Base-by-base conservation (phyloP, 106 monocot species). In the Narthecium ossifragum region DNA sequence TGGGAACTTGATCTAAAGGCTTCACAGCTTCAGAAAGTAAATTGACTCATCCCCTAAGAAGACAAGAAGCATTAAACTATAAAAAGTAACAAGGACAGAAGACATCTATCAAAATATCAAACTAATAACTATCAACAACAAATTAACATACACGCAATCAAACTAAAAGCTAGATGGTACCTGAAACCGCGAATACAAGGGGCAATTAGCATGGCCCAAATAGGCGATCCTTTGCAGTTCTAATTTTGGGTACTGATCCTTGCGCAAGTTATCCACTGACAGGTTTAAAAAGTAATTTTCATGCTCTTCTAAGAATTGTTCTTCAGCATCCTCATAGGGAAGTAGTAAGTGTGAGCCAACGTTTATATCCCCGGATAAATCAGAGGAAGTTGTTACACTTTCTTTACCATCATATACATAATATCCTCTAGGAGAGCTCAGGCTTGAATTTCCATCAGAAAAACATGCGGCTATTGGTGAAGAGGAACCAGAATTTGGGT, bases 291-390 rank as follows among this genome's bases (percentile, higher is more conserved):
- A 72, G 21, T 72, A 72, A 28, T 58, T 26, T 51, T 72, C 72
- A 58, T 72, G 5, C 27, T 72, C 72, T 57, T 72, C 64, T 13
- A 72, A 58, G 50, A 72, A 72, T 15, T 62, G 56, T 51, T 72
- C 72, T 72, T 72, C 72, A 51, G 72, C 72, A 14, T 72, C 72
- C 13, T 72, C 72, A 27, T 57, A 72, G 7, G 72, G 51, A 59
- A 51, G 55, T 40, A 64, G 51, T 26, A 46, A 25, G 12, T 49
- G 28, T 12, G 34, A 46, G 46, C 33, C 53, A 26, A 45, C 1
- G 47, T 43, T 20, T 52, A 55, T 60, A 17, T 62, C 62, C 45
- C 33, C 55, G 28, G 15, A 62, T 45, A 55, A 6, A 17, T 8
- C 8, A 8, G 68, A 55, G n/a, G 70, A 55, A 25, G 40, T 0